Conservation (phyloP, 192 early-diverging fungal species). For the Glomus cerebriforme region DNA sequence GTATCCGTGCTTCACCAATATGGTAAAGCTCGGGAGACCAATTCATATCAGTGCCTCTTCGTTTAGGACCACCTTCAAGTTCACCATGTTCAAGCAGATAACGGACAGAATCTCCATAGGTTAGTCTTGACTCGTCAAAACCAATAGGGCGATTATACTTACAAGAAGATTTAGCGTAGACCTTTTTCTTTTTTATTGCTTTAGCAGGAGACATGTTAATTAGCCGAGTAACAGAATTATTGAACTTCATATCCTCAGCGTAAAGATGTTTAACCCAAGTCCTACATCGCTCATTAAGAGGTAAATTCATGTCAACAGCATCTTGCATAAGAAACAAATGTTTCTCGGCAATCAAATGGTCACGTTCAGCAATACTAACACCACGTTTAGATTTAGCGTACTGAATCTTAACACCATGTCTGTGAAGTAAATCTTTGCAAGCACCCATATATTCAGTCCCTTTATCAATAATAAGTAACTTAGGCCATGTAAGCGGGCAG, state of each 20-base stretch:
- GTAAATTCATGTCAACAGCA: neutral
- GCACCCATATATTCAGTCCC: constrained; percentile 3
- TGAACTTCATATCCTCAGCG: neutral
- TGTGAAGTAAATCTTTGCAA: neutral
- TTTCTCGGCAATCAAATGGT: neutral
- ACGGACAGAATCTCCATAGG: too few relatives aligned
- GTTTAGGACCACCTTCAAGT: too few relatives aligned
- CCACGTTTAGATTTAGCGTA: neutral
- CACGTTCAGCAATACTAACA: constrained; percentile 2
- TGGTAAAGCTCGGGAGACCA: too few relatives aligned
- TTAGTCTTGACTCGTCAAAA: too few relatives aligned
- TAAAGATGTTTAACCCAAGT: neutral
- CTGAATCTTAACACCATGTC: neutral
- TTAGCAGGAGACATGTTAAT: constrained; percentile 10
- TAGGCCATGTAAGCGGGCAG: neutral
- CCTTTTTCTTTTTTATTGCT: constrained; percentile 1
- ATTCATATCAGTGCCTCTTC: too few relatives aligned
- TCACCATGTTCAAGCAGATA: too few relatives aligned
- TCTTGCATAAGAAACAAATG: neutral
- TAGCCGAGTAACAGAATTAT: neutral
- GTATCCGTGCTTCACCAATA: too few relatives aligned
- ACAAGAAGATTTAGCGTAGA: constrained; percentile 2
- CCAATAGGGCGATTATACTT: neutral
- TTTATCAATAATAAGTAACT: neutral
- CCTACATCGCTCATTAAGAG: neutral